Base-by-base conservation (phyloP, 2,329 filamentous ascomycete genomes). In the Stachybotrys echinatus region DNA sequence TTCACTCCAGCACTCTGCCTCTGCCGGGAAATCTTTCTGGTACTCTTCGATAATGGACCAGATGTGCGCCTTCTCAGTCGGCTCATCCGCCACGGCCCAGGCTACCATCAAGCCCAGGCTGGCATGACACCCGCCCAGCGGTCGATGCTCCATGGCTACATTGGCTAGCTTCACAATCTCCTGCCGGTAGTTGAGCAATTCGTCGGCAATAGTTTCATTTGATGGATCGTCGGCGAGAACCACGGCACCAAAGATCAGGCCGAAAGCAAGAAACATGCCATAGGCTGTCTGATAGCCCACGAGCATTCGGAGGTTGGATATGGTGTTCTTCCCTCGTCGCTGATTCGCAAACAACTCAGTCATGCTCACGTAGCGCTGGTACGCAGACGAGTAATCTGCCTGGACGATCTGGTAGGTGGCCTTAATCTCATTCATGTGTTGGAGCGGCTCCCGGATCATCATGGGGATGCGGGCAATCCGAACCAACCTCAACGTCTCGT, bases 51-150 rank as follows among this genome's bases (percentile, higher is more conserved):
- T 22, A 21, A 53, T 49, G 6, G 20, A 23, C 19, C 45, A 31
- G 23, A 60, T 53, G 5, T 42, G 45, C 2, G 27, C 18, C 37
- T 47, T 43, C 34, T 54, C 27, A 12, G 7, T 34, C 3, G 12
- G 18, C 12, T 74, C 71, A 3, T 63, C 62, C 3, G 57, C 56
- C 20, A 55, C 51, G 1, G 57, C 54, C 59, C 59, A 64, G 0
- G 58, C 64, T 1, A 59, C 49, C 8, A 62, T 43, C 3, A 67
- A 51, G 12, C 54, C 58, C 2, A 60, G 48, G 5, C 61, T 59
- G 23, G 64, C 55, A 20, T 62, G 60, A 23, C 56, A 57, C 6
- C 64, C 58, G 1, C 60, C 65, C 1, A 66, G 42, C 5, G 65
- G 64, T 7, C 60, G 45, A 42, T 61, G 59, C 12, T 47, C 38